These are phyloP conservation scores for Termitomyces sp. DNA, from an alignment of 768 basidiomycete genomes.

Conservation along the genomic window DNA sequence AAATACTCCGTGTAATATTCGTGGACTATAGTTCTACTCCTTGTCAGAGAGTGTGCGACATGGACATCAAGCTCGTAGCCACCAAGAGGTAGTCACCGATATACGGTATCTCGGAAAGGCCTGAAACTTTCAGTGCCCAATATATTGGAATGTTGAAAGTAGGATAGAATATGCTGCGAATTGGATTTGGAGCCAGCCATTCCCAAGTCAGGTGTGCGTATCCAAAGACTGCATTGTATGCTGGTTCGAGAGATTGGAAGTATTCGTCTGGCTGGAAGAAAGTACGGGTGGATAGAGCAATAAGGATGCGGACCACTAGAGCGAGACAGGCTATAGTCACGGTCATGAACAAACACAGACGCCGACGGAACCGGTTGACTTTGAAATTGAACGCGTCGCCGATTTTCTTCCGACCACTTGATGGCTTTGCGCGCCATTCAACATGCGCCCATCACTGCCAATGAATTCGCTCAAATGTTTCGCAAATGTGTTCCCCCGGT, in stretches of 20 bases:
- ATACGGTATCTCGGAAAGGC: constrained; percentile 40
- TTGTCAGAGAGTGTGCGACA: not conserved
- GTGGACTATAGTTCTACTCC: constrained; percentile 67
- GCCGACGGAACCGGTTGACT: no score
- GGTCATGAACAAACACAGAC: constrained; percentile 10
- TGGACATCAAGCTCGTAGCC: constrained; percentile 26
- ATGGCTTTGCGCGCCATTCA: constrained; percentile 7
- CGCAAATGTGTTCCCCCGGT: constrained; percentile 41
- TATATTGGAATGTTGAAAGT: constrained; percentile 78
- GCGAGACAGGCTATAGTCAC: constrained; percentile 30
- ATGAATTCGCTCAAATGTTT: constrained; percentile 50
- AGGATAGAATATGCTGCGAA: constrained; percentile 82
- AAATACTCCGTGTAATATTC: constrained; percentile 67
- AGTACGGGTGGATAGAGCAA: constrained; percentile 72
- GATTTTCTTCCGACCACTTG: not conserved
- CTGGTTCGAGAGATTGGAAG: constrained; percentile 92
- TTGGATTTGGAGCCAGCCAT: constrained; percentile 70
- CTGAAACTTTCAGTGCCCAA: constrained; percentile 55
- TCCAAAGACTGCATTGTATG: constrained; percentile 84
- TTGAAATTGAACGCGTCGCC: not conserved
- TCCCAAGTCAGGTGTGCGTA: constrained; percentile 96
- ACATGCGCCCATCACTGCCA: constrained; percentile 33
- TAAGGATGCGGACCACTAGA: constrained; percentile 47
- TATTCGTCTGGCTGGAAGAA: constrained; percentile 98
- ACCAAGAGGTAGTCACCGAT: constrained; percentile 59